Evolutionary conservation across 176 grass and related monocot genomes (phyloP), one percentile per base, ranked within the genome.

Genomic region (Guadua angustifolia): DNA sequence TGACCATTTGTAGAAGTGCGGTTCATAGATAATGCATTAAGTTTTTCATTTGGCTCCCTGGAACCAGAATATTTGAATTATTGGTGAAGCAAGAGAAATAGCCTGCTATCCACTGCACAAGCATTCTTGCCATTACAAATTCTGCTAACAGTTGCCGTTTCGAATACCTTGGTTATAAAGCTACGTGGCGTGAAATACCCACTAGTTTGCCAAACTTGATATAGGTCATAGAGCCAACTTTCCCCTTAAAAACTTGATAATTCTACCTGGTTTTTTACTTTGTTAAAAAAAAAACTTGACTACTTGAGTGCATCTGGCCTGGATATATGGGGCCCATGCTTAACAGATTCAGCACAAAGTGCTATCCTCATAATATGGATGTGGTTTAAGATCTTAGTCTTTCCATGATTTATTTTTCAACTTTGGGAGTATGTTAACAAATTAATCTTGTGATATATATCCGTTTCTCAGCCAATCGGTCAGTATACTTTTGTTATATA

Each of bases 371-470:
- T 45, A 73, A 22, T 68, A 77, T 67, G 29, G 26, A 25, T 22
- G 21, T 69, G 29, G 36, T 73, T 74, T 61, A 73, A 35, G 39
- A 83, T 24, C 69, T 60, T 59, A 53, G 22, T 75, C 18, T 39
- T 75, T 73, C 33, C 12, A 51, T 25, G 43, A 25, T 77, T 35
- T 29, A 63, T n/a, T 77, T 76, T 80, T 79, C 19, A 52, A 57
- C 36, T 66, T 65, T 44, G 5, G 11, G 21, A 43, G 36, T 39
- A 6, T 51, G 55, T 71, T 61, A 71, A 70, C 21, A 59, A 49
- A 78, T 22, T 59, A 38, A 58, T 69, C n/a, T 43, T 18, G 51
- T 67, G 17, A 58, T 61, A 77, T 40, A 47, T 66, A 43, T 65
- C 70, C 33, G 26, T 26, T 39, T 50, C 29, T 64, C 33, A 32